Evolutionary conservation across 345 rosid species (phyloP), one percentile per base, ranked within the genome.

Genomic region (Sisymbrium altissimum): DNA sequence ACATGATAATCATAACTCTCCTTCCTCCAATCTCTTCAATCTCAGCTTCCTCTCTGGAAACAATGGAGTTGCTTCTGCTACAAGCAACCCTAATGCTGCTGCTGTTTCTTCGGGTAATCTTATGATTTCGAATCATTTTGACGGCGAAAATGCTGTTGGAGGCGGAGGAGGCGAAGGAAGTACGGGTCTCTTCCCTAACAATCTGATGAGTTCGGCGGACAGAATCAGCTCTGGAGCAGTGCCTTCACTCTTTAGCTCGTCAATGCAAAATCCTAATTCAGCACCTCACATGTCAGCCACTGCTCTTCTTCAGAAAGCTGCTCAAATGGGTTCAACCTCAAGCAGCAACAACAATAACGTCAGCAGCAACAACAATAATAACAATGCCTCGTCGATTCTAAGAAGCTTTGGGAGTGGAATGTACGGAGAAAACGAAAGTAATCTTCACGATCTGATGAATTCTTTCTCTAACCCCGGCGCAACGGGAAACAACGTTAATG

Each of bases 241-340:
- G n/a, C 77, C 88, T 39, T 84, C 89, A 32, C 75, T 87, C 17
- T 89, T 84, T 77, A 83, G 64, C 66, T 68, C 87, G 21, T 77
- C 90, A 1, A 63, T 83, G 65, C 89, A 82, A 73, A 83, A 76
- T 21, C 81, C 81, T 0, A 86, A 78, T 67, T 69, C 66, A 64
- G 45, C 74, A 38, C 70, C 87, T 14, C 96, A 84, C 55, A 86
- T 86, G 88, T 89, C 96, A 15, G 93, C 96, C 3, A 89, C 96
- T 3, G 96, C 96, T 25, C 83, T 89, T 53, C 93, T 89, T 68
- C 96, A 87, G 40, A 89, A 87, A 66, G 96, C 96, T 19, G 89
- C 93, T 56, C 96, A 86, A 67, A 87, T 89, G 84, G 93, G 96
- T 9, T 86, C 96, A 40, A 76, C 81, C 18, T 79, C 91, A 55